Conservation (phyloP, 2,329 filamentous ascomycete species). For the Zalaria sp. region DNA sequence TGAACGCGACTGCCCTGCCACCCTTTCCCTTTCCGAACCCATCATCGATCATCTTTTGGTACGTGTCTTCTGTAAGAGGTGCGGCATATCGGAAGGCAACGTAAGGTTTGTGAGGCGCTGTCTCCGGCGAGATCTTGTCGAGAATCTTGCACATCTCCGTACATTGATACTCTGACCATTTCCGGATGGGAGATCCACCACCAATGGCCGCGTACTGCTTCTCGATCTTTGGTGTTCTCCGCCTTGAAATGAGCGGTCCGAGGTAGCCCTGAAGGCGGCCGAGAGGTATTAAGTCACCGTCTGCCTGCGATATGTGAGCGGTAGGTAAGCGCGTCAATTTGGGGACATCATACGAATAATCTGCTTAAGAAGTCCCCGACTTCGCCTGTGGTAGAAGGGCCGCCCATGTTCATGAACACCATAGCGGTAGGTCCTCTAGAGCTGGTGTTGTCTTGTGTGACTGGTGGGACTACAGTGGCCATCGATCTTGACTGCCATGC, state of each 20-base stretch:
- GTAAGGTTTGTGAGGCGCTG: slow-evolving; percentile 92
- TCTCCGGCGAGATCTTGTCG: slow-evolving; percentile 80
- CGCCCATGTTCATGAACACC: slow-evolving; percentile 99
- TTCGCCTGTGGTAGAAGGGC: slow-evolving; percentile 75
- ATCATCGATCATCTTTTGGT: slow-evolving; percentile 66
- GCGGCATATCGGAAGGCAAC: slow-evolving; percentile 93
- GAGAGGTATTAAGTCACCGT: slow-evolving; percentile 89
- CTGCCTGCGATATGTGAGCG: slow-evolving; percentile 44
- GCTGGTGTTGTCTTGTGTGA: slow-evolving; percentile 60
- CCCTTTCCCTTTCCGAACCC: slow-evolving; percentile 82
- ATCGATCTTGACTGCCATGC: slow-evolving; percentile 9
- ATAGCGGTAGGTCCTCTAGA: slow-evolving; percentile 82
- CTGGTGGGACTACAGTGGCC: slow-evolving; percentile 57
- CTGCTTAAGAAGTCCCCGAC: slow-evolving; percentile 81
- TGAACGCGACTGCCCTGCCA: slow-evolving; percentile 91
- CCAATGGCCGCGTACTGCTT: slow-evolving; percentile 93
- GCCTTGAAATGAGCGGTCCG: slow-evolving; percentile 70
- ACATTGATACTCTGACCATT: slow-evolving; percentile 93
- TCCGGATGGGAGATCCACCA: slow-evolving; percentile 92
- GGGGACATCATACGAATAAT: slow-evolving; percentile 57
- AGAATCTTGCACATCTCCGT: slow-evolving; percentile 95
- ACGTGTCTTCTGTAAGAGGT: slow-evolving; percentile 90
- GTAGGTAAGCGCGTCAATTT: not conserved
- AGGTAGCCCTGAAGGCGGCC: slow-evolving; percentile 83
- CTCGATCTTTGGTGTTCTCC: slow-evolving; percentile 89